Conservation (phyloP, 2,329 filamentous ascomycete genomes). For the Aspergillus piperis region DNA sequence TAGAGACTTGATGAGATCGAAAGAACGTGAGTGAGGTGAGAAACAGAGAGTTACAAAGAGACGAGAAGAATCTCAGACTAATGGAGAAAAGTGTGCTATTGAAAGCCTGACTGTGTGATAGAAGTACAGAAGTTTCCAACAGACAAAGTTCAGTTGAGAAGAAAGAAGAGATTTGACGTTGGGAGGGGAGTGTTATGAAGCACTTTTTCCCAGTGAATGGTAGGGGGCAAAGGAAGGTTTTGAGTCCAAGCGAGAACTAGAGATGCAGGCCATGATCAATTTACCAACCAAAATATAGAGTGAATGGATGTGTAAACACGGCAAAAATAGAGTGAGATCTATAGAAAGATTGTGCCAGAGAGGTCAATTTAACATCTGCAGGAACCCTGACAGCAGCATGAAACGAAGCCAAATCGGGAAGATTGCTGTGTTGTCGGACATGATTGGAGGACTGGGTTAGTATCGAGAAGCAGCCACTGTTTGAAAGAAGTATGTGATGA, state of each 20-base stretch:
- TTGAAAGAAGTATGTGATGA: too few species aligned
- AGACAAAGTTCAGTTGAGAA: neutral
- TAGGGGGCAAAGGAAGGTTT: neutral
- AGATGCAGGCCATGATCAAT: neutral
- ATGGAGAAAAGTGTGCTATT: too few species aligned
- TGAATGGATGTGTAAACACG: too few species aligned
- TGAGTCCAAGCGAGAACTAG: neutral
- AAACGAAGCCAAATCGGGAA: neutral
- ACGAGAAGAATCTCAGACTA: too few species aligned
- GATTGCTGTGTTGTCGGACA: neutral
- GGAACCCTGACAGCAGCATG: neutral
- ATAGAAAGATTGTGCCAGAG: neutral
- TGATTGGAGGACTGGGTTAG: neutral
- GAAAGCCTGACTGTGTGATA: too few species aligned
- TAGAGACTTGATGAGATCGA: too few species aligned
- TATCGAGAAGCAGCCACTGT: too few species aligned
- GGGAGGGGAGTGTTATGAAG: neutral
- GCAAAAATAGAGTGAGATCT: neutral
- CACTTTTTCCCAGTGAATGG: neutral
- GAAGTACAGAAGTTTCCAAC: neutral
- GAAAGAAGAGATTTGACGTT: neutral
- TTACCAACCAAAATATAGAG: neutral
- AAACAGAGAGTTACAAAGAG: too few species aligned
- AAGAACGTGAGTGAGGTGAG: too few species aligned
- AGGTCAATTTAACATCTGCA: conserved; percentile 1